These are phyloP conservation scores for Aspergillus alliaceus DNA, from an alignment of 2,329 filamentous ascomycete genomes.

Conservation along the genomic window DNA sequence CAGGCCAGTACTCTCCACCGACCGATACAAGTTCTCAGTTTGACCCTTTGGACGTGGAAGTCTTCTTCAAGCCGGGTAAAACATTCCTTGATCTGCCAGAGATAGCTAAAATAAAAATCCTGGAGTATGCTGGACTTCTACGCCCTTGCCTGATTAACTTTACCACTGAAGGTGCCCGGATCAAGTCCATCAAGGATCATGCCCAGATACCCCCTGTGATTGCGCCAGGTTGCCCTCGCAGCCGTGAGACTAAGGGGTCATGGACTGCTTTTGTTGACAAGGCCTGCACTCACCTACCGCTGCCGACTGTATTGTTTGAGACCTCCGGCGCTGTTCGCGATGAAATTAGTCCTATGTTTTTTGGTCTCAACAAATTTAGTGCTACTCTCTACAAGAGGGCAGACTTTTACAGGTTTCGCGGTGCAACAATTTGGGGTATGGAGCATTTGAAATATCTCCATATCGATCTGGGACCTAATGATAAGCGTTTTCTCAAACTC, in stretches of 20 bases:
- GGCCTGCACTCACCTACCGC: constrained; percentile 17
- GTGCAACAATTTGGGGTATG: constrained; percentile 12
- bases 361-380: constrained; percentile 17
- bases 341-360: constrained; percentile 18
- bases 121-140: constrained; percentile 21
- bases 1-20: neutral
- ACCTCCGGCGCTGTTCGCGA: constrained; percentile 15
- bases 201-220: constrained; percentile 3
- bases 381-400: constrained; percentile 10
- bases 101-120: constrained; percentile 18
- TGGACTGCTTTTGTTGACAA: constrained; percentile 7
- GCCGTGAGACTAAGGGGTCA: constrained; percentile 4
- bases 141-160: constrained; percentile 23
- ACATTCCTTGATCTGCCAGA: constrained; percentile 23
- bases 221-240: neutral
- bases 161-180: too few species aligned
- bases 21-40: neutral
- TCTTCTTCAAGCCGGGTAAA: neutral
- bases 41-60: neutral
- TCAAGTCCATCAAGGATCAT: too few species aligned
- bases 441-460: constrained; percentile 17
- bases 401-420: constrained; percentile 16
- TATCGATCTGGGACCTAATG: constrained; percentile 20
- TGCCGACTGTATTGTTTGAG: constrained; percentile 18
- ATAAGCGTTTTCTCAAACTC: constrained; percentile 19